phyloP scores from a whole-genome alignment of 768 basidiomycete genomes.

The Collybia mongolica region DNA sequence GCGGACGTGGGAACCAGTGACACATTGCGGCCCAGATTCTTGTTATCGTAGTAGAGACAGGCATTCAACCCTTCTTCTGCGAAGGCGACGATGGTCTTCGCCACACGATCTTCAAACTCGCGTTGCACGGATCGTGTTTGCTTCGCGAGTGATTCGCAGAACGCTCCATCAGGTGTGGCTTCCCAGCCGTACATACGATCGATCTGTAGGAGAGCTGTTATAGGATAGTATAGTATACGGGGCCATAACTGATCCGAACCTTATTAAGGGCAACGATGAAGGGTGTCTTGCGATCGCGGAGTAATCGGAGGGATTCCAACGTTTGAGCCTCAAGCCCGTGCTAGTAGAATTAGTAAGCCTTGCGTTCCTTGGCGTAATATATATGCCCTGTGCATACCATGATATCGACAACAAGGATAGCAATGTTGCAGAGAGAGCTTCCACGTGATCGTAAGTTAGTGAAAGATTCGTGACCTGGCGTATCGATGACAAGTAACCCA shows the following conservation, averaged over 20 bases:
- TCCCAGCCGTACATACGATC: conserved; percentile 98
- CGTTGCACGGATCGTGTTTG: conserved; percentile 79
- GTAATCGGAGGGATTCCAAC: conserved; percentile 88
- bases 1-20: conserved; percentile 98
- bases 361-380: not conserved
- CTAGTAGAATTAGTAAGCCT: conserved; percentile 34
- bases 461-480: conserved; percentile 99
- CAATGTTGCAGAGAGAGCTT: conserved; percentile 97
- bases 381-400: conserved; percentile 54
- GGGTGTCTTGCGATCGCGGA: conserved; percentile 92
- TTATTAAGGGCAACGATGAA: conserved; percentile 99
- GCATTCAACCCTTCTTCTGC: conserved; percentile 98
- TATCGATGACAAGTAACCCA: conserved; percentile 94
- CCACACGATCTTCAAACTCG: conserved; percentile 87
- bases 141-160: conserved; percentile 85
- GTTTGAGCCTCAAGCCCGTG: conserved; percentile 99
- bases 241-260: conserved; percentile 34
- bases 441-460: conserved; percentile 94
- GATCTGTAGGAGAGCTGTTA: conserved; percentile 51
- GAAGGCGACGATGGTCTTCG: conserved; percentile 87
- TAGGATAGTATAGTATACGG: conserved; percentile 1
- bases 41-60: conserved; percentile 96
- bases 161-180: conserved; percentile 86
- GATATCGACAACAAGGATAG: conserved; percentile 98
- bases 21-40: conserved; percentile 89